Conservation (phyloP, 108 stramenopile species). For the Cyclotella atomus region DNA sequence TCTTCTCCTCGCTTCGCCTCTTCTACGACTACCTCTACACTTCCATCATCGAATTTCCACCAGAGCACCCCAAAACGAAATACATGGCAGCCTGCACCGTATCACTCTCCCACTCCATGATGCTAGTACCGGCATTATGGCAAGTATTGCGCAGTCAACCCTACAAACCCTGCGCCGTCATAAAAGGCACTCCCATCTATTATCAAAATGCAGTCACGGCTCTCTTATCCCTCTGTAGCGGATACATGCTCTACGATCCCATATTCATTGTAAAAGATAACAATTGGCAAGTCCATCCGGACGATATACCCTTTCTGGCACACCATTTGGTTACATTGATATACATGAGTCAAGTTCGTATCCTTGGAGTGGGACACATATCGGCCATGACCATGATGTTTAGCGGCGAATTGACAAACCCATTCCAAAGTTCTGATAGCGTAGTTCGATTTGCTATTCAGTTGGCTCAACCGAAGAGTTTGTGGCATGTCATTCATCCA, state of each 20-base stretch:
- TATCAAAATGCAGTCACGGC: constrained; percentile 64
- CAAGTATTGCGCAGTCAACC: constrained; percentile 37
- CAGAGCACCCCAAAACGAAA: constrained; percentile 10
- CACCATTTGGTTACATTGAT: constrained; percentile 66
- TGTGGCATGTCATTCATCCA: constrained; percentile 28
- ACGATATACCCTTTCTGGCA: constrained; percentile 39
- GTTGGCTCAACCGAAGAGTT: constrained; percentile 45
- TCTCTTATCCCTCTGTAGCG: constrained; percentile 70
- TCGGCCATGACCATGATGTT: constrained; percentile 74
- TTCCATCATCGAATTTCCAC: constrained; percentile 35
- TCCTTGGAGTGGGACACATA: constrained; percentile 62
- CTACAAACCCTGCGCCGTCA: constrained; percentile 40
- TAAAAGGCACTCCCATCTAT: constrained; percentile 38
- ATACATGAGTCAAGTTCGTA: constrained; percentile 62
- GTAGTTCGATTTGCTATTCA: constrained; percentile 47
- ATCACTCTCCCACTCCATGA: constrained; percentile 45
- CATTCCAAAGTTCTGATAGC: constrained; percentile 54
- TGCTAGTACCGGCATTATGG: constrained; percentile 52
- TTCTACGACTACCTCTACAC: constrained; percentile 21
- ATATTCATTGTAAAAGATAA: constrained; percentile 21
- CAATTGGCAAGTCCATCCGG: constrained; percentile 7
- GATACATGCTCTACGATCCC: constrained; percentile 78
- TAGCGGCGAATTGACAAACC: constrained; percentile 71
- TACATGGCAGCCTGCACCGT: constrained; percentile 35
- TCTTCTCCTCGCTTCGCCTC: constrained; percentile 37